phyloP scores from a whole-genome alignment of 257 asterid genomes.

The Ophiorrhiza pumila region DNA sequence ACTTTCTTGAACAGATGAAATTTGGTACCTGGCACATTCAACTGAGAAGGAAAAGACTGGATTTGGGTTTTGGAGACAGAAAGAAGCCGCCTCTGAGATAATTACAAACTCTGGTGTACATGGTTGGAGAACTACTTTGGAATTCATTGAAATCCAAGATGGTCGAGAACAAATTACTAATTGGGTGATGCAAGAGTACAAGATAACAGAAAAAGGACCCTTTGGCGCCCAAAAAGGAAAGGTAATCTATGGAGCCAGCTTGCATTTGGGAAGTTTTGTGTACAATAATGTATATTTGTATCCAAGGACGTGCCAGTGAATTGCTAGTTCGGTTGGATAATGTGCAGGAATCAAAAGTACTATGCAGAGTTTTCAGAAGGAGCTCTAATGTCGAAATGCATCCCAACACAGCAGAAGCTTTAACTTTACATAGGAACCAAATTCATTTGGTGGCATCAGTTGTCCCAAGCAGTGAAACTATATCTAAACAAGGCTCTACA shows the following conservation, averaged over 20 bases:
- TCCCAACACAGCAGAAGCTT: constrained; percentile 2
- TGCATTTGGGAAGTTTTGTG: constrained; percentile 6
- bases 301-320: constrained; percentile 26
- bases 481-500: constrained; percentile 19
- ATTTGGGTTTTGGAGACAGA: constrained; percentile 56
- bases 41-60: constrained; percentile 31
- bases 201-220: constrained; percentile 27
- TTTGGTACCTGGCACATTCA: constrained; percentile 47
- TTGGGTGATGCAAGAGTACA: constrained; percentile 67
- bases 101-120: constrained; percentile 32
- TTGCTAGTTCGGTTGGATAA: constrained; percentile 36
- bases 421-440: constrained; percentile 9
- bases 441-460: constrained; percentile 17
- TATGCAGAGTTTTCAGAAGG: constrained; percentile 50
- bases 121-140: constrained; percentile 61
- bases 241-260: constrained; percentile 32
- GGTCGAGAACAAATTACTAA: constrained; percentile 34
- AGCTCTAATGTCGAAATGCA: constrained; percentile 18
- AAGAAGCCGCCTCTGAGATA: constrained; percentile 43
- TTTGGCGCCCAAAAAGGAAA: constrained; percentile 25
- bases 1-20: constrained; percentile 41
- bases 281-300: constrained; percentile 13
- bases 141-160: constrained; percentile 41
- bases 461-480: constrained; percentile 7
- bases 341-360: constrained; percentile 50